Percentiles rank a stretch among this genome's conserved stretches.
Conservation (phyloP, 768 basidiomycete species). For the Gloeopeniophorella convolvens region DNA sequence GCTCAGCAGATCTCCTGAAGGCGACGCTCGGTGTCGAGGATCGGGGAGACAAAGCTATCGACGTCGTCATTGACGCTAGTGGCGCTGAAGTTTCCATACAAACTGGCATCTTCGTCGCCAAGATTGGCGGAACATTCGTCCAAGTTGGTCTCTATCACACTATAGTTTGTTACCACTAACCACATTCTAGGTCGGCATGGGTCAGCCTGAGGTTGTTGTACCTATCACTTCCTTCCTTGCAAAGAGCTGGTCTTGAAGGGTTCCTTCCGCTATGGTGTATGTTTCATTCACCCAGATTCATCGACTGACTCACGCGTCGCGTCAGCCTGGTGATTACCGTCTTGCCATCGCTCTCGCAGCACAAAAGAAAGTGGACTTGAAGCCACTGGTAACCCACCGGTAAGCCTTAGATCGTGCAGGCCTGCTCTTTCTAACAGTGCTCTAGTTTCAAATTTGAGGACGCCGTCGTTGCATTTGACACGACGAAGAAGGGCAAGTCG, state of each 20-base stretch:
- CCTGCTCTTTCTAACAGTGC: not conserved
- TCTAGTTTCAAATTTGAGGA: constrained; percentile 68
- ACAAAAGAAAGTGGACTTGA: constrained; percentile 77
- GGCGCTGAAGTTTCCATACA: constrained; percentile 92
- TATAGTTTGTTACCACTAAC: constrained; percentile 20
- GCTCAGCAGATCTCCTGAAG: constrained; percentile 64
- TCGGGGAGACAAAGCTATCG: constrained; percentile 64
- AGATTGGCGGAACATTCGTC: constrained; percentile 68
- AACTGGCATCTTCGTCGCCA: constrained; percentile 71
- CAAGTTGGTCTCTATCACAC: constrained; percentile 37
- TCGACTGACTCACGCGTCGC: not conserved
- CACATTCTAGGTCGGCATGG: constrained; percentile 73
- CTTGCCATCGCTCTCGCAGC: constrained; percentile 80
- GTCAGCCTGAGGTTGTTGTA: constrained; percentile 65
- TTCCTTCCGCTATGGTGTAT: constrained; percentile 86
- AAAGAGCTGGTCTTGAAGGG: constrained; percentile 83
- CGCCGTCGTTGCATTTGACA: constrained; percentile 74
- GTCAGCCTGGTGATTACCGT: constrained; percentile 76
- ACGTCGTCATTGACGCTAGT: constrained; percentile 86
- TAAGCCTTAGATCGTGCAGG: constrained; percentile 27
- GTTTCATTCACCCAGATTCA: constrained; percentile 21
- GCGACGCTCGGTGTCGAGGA: constrained; percentile 60
- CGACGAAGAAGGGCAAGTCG: constrained; percentile 74
- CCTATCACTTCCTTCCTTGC: constrained; percentile 62
- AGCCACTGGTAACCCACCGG: constrained; percentile 86